Base-by-base conservation (phyloP, 805 yeast species). In the Schwanniomyces polymorphus region DNA sequence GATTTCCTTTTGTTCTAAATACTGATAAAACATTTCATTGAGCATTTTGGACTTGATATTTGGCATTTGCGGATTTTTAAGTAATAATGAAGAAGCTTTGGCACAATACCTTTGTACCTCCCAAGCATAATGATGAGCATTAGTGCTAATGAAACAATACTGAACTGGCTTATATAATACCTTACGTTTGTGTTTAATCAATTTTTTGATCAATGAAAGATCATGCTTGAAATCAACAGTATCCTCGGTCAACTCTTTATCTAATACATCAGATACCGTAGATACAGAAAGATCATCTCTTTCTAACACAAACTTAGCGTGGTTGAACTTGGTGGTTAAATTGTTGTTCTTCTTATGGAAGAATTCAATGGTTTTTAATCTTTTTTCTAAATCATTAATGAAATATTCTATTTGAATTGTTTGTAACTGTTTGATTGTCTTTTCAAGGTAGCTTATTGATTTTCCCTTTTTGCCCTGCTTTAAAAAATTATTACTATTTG, bases 161-260 rank as follows among this genome's bases (percentile, higher is more conserved):
- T 64, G 68, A 10, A 60, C 53, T 14, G 63, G 61, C 40, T 60
- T 61, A 42, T 56, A 60, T 12, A 58, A 49, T 3, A 50, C 44
- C 26, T 50, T 49, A 21, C 63, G 45, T 43, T 48, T 51, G 11
- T 48, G 42, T 37, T 55, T 53, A 33, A 48, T 46, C 4, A 56
- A 18, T 33, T 42, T 47, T 37, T 45, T 50, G 17, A 53, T 41
- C 11, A 49, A 41, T 10, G 23, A 18, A 8, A 44, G 31, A 11
- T 46, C 46, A 9, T 45, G 47, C 12, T 16, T 38, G 3, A 31
- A 7, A 5, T 6, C 35, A 16, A 7, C 21, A 31, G 3, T 6
- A 14, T 8, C 7, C 8, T 14, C 21, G 7, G 14, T 31, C 7
- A 14, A 31, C 3, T 29, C 42, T 8, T 14, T 10, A 4, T 26